A percentile compares a stretch with the other conserved stretches of the same genome.
These are phyloP conservation scores for Penicillium lividum DNA, from an alignment of 495 filamentous ascomycete genomes.

Conservation along the genomic window DNA sequence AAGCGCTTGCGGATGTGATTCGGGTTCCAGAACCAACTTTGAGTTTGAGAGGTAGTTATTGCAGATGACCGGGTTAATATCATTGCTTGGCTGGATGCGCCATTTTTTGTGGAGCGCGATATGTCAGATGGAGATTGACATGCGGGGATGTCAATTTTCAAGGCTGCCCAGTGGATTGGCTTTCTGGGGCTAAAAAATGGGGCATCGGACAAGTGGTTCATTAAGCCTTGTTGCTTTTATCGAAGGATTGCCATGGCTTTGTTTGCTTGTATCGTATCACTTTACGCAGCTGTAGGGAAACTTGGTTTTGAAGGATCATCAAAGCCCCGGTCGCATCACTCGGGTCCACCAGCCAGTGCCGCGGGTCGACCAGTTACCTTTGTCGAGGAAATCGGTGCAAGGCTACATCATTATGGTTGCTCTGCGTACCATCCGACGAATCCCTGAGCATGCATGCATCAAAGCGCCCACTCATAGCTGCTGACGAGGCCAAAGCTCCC, in stretches of 20 bases:
- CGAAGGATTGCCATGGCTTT: not conserved
- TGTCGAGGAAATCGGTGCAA: constrained; percentile 22
- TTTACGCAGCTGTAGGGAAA: not conserved
- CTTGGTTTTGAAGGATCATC: constrained; percentile 17
- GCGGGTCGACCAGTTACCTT: constrained; percentile 1
- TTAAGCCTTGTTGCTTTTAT: not conserved
- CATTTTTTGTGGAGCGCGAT: constrained; percentile 13
- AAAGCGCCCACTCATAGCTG: constrained; percentile 20
- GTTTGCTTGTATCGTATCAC: constrained; percentile 1
- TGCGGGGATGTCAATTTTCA: constrained; percentile 6
- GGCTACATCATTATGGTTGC: constrained; percentile 10
- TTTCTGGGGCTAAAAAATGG: not conserved
- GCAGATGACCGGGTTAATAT: constrained; percentile 20
- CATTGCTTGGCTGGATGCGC: constrained; percentile 11
- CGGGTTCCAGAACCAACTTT: constrained; percentile 10
- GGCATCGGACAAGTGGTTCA: not conserved
- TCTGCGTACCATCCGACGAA: constrained; percentile 13
- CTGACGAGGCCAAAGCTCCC: constrained; percentile 23
- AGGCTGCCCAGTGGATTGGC: not conserved
- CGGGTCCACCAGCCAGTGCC: constrained; percentile 17
- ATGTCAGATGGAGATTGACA: constrained; percentile 21
- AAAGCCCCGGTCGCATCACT: constrained; percentile 14
- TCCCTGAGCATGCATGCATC: constrained; percentile 12
- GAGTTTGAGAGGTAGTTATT: constrained; percentile 1
- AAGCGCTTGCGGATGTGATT: constrained; percentile 16